Evolutionary conservation across 164 flowering plant species (phyloP).

Genomic region (Vitis vinifera): ASM3070453v1 NC_081810.1:13628501-13629000

Average conservation of each 20-base stretch:
- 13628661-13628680: conserved; percentile 12
- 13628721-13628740: too few relatives aligned
- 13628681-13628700: conserved; percentile 5
- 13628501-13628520: too few relatives aligned
- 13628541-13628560: too few relatives aligned
- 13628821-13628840: conserved; percentile 22
- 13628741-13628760: too few relatives aligned
- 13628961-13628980: conserved; percentile 22
- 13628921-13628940: conserved; percentile 14
- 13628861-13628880: background rate
- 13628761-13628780: background rate
- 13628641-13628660: conserved; percentile 1
- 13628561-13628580: too few relatives aligned
- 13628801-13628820: background rate
- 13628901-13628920: conserved; percentile 15
- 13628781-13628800: conserved; percentile 15
- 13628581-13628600: too few relatives aligned
- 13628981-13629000: conserved; percentile 23
- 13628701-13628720: conserved; percentile 11
- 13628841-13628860: background rate
- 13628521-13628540: too few relatives aligned
- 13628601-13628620: too few relatives aligned
- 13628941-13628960: conserved; percentile 2
- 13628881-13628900: background rate
- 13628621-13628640: too few relatives aligned